Evolutionary conservation across 2,329 filamentous ascomycete species (phyloP), one percentile per base, ranked within the genome.

Genomic region (Fusarium concolor): DNA sequence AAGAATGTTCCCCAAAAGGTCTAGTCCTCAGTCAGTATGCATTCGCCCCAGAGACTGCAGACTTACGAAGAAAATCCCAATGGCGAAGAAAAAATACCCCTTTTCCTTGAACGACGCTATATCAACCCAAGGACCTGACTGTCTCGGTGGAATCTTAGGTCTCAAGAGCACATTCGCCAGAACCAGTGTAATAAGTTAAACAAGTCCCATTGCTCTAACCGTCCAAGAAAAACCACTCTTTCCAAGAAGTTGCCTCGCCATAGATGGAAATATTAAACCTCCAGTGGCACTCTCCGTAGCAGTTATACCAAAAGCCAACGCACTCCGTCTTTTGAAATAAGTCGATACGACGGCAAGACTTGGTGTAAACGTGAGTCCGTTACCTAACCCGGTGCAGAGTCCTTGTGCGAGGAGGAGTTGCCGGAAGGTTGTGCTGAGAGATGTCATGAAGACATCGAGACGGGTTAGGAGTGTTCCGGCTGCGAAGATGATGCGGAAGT

Each of bases 61-160:
- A 60, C 56, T 43, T 26, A 42, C 53, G 15, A 59, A 29, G 22
- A 62, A 61, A 15, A 61, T 61, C 3, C 46, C 56, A 9, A 61
- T 54, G 3, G 58, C 41, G 28, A 62, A 62, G 14, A 62, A 61
- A 5, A 62, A 20, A 10, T 45, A 62, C 3, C 18, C 33, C 14
- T 29, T 45, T n/a, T 54, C 41, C 15, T 62, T 62, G 22, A 62
- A 62, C 2, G 56, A 53, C 1, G 35, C 41, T 18, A 54, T 17
- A 24, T 62, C 46, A 10, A 62, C 31, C 58, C 56, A 62, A 6
- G 56, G 56, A 20, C 56, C 56, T 4, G 56, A 45, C 10, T 53
- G 49, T 31, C 28, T 53, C 7, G 58, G 46, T 6, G 58, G 22
- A 29, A 62, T 29, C 3, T 41, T 38, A 14, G 49, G 26, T 15